These are phyloP conservation scores for Urtica urens DNA, from an alignment of 306 rosid genomes.

Conservation along the genomic window DNA sequence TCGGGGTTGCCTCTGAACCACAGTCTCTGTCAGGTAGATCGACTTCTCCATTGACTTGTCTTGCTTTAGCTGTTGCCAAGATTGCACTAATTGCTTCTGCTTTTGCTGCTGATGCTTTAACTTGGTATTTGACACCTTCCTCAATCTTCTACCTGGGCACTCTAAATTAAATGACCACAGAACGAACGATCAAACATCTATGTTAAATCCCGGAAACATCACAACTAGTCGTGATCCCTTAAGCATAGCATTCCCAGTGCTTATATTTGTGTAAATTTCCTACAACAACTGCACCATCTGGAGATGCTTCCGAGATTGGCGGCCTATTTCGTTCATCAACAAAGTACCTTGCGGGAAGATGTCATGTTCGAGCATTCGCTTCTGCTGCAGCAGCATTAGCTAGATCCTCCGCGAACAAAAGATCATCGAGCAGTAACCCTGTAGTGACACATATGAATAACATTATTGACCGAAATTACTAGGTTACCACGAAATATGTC, in stretches of 20 bases:
- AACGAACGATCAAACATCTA: too few relatives aligned
- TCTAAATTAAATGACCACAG: conserved; percentile 7
- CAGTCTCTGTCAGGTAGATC: conserved; percentile 90
- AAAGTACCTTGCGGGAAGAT: conserved; percentile 51
- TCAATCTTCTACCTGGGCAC: conserved; percentile 52
- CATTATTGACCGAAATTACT: background rate
- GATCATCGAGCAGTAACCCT: conserved; percentile 93
- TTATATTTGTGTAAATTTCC: conserved; percentile 84
- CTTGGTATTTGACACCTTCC: conserved; percentile 96
- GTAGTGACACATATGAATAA: conserved; percentile 18
- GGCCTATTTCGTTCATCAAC: conserved; percentile 70
- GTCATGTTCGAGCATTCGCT: conserved; percentile 50
- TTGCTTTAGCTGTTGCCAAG: conserved; percentile 97
- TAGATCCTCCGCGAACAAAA: conserved; percentile 97
- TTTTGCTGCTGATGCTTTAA: conserved; percentile 98
- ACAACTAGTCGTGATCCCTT: conserved; percentile 64
- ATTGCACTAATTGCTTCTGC: conserved; percentile 99
- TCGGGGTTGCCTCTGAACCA: conserved; percentile 96
- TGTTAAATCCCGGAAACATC: too few relatives aligned
- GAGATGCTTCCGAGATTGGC: conserved; percentile 50
- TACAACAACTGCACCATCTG: conserved; percentile 85
- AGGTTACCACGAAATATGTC: too few relatives aligned
- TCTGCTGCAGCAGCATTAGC: conserved; percentile 98
- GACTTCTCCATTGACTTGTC: conserved; percentile 92
- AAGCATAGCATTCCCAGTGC: conserved; percentile 94